Conservation (phyloP, 306 rosid genomes). For the Mucuna pruriens region DNA sequence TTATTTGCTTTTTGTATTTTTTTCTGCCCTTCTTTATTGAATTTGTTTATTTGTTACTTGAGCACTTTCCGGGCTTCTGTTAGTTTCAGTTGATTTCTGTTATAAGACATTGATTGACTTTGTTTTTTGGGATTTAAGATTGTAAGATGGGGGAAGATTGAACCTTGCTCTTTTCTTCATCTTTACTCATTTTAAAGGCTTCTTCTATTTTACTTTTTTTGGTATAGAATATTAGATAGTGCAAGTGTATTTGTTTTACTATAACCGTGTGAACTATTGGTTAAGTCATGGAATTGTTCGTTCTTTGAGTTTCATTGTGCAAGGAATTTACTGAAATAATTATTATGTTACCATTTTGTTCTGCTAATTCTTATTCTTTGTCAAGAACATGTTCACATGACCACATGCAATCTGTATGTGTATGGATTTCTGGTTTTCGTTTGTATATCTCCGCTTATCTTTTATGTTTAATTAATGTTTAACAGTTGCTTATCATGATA, state of each 20-base stretch:
- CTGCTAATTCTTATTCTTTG: background rate
- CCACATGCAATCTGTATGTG: background rate
- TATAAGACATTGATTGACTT: conserved; percentile 34
- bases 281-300: conserved; percentile 3
- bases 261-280: background rate
- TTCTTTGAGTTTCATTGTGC: conserved; percentile 12
- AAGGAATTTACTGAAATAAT: conserved; percentile 19
- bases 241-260: conserved; percentile 29
- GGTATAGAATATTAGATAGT: conserved; percentile 5
- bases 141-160: conserved; percentile 33
- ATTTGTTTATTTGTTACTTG: conserved; percentile 16
- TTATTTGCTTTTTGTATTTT: background rate
- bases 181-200: conserved; percentile 37
- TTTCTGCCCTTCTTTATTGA: conserved; percentile 30
- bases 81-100: conserved; percentile 34
- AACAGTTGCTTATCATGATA: conserved; percentile 13
- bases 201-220: background rate
- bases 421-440: background rate
- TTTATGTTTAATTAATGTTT: background rate
- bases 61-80: conserved; percentile 44
- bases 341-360: conserved; percentile 4
- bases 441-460: background rate
- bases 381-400: background rate
- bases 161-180: conserved; percentile 43
- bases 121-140: conserved; percentile 28